Evolutionary conservation across 139 green algal genomes (phyloP).

Genomic region (Micractinium conductrix): DNA sequence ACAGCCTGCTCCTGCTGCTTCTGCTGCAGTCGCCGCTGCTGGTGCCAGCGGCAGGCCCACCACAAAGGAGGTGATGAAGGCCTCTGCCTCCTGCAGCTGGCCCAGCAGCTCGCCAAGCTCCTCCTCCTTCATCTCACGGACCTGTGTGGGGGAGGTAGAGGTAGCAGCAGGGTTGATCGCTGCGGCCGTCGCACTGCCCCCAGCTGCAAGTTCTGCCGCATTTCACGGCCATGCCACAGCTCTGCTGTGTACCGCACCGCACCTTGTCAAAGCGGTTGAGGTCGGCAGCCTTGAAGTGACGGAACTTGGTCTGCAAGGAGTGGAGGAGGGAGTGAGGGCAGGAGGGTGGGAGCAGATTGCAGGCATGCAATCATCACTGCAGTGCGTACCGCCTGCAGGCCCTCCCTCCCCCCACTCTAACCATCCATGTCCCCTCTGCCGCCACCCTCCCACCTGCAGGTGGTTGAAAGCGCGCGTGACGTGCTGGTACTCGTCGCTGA

Average conservation of each 20-base stretch:
- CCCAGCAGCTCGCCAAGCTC: constrained; percentile 29
- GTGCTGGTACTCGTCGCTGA: constrained; percentile 34
- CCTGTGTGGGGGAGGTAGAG: not conserved
- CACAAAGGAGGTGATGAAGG: constrained; percentile 9
- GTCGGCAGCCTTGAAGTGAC: constrained; percentile 32
- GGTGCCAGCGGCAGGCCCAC: constrained; percentile 9
- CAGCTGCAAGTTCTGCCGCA: not conserved
- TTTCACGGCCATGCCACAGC: not conserved
- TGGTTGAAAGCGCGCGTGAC: constrained; percentile 33
- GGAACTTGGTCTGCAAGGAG: constrained; percentile 31
- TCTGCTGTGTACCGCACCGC: not conserved
- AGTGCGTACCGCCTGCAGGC: too few species aligned
- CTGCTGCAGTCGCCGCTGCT: not conserved
- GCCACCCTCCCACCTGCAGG: too few species aligned
- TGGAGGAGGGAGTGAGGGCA: too few species aligned
- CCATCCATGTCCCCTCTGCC: too few species aligned
- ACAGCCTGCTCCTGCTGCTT: not conserved
- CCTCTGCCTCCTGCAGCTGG: constrained; percentile 29
- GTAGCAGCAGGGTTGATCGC: too few species aligned
- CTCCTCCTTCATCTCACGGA: constrained; percentile 27
- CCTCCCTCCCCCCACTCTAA: too few species aligned
- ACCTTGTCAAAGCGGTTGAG: constrained; percentile 21
- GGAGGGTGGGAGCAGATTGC: too few species aligned
- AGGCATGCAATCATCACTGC: too few species aligned
- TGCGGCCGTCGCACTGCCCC: not conserved